Evolutionary conservation across 176 grass and related monocot species (phyloP), one percentile per base, ranked within the genome.

Genomic region (Aegilops longissima): DNA sequence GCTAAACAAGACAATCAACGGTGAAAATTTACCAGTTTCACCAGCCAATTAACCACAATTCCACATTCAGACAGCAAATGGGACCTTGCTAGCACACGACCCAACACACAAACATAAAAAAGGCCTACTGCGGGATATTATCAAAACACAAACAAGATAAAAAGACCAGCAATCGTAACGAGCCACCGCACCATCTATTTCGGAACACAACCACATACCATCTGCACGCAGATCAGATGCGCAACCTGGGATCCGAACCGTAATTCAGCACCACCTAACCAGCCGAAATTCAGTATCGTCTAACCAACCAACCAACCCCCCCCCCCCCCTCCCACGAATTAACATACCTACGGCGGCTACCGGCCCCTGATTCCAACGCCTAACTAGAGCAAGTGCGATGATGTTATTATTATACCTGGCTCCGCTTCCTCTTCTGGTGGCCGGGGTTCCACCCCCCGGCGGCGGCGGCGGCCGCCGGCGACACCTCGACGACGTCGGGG

Each of bases 351-450:
- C 17, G 25, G 18, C 9, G 12, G 49, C 14, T 16, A 17, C 1
- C 14, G 14, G 14, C 49, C 49, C 0, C 64, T 21, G n/a, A 73
- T 58, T 73, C 65, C 40, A 58, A 5, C 44, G 5, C 11, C 45
- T 3, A 58, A 31, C 45, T 6, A 21, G 0, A 18, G 18, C 54
- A 9, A 7, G 18, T 20, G 18, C 2, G 18, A 21, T 0, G 54
- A 20, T 58, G 2, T 54, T 5, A 17, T 85, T 58, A 3, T 58
- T 2, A 29, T 85, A 95, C 93, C 89, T 91, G 91, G 54, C 59
- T 82, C 77, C 93, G 77, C 74, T 91, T 93, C 84, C 86, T 87
- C 81, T 95, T 95, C 73, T 90, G 84, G 51, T 91, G 86, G 61
- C 78, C 68, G n/a, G 93, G 71, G 84, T 58, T 39, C 93, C 93